Base-by-base conservation (phyloP, 2,329 filamentous ascomycete genomes). In the Podosphaera leucotricha region DNA sequence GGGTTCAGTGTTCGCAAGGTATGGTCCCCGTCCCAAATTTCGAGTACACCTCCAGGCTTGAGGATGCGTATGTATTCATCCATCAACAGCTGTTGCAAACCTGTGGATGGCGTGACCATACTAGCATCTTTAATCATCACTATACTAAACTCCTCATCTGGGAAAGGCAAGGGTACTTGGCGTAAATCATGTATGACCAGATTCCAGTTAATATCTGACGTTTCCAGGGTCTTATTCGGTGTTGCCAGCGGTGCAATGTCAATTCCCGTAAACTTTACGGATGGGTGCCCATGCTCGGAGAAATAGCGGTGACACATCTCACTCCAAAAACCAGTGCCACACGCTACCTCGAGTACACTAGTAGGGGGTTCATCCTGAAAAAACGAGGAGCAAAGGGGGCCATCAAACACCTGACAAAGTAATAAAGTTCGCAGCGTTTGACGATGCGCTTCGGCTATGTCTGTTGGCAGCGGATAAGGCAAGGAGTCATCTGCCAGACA, bases 11-110 rank as follows among this genome's bases (percentile, higher is more conserved):
- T 86, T 52, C 86, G 79, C 50, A 93, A 74, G 11, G 78, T 71
- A 56, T 85, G 75, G 60, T 94, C 86, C 4, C 79, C 79, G 50
- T 93, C 86, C 86, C 86, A 94, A 15, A 92, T 68, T 57, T 94
- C 87, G 21, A 94, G 56, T 1, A 75, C 73, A 3, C 87, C 87
- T 15, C 82, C 84, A 0, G 80, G 77, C 50, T 71, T 75, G 30
- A 93, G 64, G 11, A 92, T 62, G 16, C 86, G 79, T 39, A 87
- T 63, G 48, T 77, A 79, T 56, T 94, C 84, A 50, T 82, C 78
- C 46, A 75, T 64, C 21, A 72, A 59, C 3, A 50, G 28, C 43
- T 73, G 67, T 28, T 75, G 70, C 46, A 72, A 64, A 16, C 59
- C 58, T 38, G 71, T 62, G 21, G 71, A 71, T 6, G 78, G 66